Conservation (phyloP, 2,329 filamentous ascomycete genomes). For the Cyphellophora attinorum region DNA sequence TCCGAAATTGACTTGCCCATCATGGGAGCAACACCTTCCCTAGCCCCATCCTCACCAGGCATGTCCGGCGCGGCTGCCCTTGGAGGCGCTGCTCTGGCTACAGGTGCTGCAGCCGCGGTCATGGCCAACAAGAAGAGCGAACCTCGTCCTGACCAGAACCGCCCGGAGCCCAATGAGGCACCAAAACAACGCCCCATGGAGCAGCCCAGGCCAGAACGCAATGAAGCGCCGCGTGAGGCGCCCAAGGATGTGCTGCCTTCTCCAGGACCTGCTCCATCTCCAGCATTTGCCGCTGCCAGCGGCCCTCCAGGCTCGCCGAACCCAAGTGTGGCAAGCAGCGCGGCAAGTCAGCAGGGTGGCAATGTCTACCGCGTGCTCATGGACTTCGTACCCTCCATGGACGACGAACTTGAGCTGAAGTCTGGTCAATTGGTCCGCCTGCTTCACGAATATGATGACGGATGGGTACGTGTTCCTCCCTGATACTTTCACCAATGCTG, state of each 20-base stretch:
- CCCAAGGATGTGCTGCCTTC: slow-evolving; percentile 27
- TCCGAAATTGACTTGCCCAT: no score
- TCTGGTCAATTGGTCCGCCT: slow-evolving; percentile 79
- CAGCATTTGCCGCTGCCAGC: slow-evolving; percentile 30
- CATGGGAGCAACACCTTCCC: no score
- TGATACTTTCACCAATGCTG: slow-evolving; percentile 12
- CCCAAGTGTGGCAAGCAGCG: slow-evolving; percentile 19
- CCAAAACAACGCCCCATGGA: background rate
- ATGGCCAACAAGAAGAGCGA: slow-evolving; percentile 10
- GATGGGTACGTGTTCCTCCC: slow-evolving; percentile 62
- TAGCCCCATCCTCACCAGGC: background rate
- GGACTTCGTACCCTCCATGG: slow-evolving; percentile 86
- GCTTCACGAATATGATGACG: slow-evolving; percentile 94
- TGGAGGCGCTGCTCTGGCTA: slow-evolving; percentile 22
- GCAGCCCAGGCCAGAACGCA: background rate
- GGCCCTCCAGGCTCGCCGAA: slow-evolving; percentile 41
- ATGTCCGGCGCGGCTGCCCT: slow-evolving; percentile 14
- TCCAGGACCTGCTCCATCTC: slow-evolving; percentile 44
- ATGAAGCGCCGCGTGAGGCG: background rate
- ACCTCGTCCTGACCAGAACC: slow-evolving; percentile 2
- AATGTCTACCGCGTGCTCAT: slow-evolving; percentile 88
- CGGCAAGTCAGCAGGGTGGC: slow-evolving; percentile 20
- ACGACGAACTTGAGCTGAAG: slow-evolving; percentile 76
- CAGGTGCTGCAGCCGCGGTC: slow-evolving; percentile 32
- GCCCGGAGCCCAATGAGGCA: background rate